phyloP scores from a whole-genome alignment of 179 eudicot genomes.

The Silene vulgaris region DNA sequence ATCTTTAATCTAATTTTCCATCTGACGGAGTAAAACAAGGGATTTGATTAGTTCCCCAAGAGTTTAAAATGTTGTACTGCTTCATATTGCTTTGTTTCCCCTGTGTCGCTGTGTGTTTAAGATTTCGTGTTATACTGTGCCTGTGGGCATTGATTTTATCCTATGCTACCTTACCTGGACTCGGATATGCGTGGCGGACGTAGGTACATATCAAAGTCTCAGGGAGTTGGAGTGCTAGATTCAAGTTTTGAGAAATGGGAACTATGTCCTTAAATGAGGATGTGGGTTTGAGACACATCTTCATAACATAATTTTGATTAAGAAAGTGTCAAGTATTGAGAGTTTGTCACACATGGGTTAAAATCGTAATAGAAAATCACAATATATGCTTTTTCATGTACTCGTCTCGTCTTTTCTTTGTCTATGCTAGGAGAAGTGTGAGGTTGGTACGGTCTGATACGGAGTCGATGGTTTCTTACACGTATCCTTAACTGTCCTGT shows the following conservation, averaged over 20 bases:
- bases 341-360: not conserved
- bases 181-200: not conserved
- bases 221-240: not conserved
- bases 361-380: too few relatives aligned
- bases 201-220: not conserved
- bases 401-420: not conserved
- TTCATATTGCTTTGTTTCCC: not conserved
- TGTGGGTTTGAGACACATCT: not conserved
- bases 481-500: not conserved
- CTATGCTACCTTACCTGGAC: too few relatives aligned
- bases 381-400: too few relatives aligned
- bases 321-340: not conserved
- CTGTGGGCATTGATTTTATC: not conserved
- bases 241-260: not conserved
- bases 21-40: not conserved
- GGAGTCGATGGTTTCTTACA: not conserved
- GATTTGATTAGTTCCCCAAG: too few relatives aligned
- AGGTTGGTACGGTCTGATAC: not conserved
- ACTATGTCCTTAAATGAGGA: not conserved
- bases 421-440: not conserved
- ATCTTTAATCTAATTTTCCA: not conserved
- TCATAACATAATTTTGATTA: too few relatives aligned
- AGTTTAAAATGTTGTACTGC: too few relatives aligned
- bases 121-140: not conserved
- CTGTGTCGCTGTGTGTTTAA: not conserved